phyloP scores from a whole-genome alignment of 257 asterid genomes.

The Gentiana straminea region DNA sequence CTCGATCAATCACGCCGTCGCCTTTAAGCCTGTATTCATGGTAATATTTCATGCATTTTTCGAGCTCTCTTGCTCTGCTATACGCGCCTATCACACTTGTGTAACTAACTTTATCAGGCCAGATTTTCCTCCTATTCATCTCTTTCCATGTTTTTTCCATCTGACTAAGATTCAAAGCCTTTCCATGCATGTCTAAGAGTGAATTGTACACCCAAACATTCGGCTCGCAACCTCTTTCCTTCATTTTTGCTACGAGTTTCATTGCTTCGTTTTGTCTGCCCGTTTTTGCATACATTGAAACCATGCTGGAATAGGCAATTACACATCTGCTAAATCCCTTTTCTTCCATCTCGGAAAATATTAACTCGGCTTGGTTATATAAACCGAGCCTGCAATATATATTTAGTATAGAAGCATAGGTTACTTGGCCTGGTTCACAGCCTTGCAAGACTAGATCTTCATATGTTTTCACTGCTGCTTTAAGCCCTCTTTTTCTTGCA shows the following conservation, averaged over 20 bases:
- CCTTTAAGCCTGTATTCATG: slow-evolving; percentile 57
- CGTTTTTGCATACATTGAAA: slow-evolving; percentile 60
- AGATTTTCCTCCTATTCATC: slow-evolving; percentile 55
- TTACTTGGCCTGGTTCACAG: slow-evolving; percentile 85
- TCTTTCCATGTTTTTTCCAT: slow-evolving; percentile 81
- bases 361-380: slow-evolving; percentile 45
- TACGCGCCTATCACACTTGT: slow-evolving; percentile 63
- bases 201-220: slow-evolving; percentile 92
- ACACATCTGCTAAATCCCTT: slow-evolving; percentile 64
- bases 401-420: slow-evolving; percentile 59
- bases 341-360: slow-evolving; percentile 53
- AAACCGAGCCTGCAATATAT: slow-evolving; percentile 50
- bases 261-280: slow-evolving; percentile 57
- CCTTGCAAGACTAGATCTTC: slow-evolving; percentile 43
- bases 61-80: slow-evolving; percentile 48
- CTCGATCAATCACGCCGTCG: slow-evolving; percentile 55
- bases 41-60: slow-evolving; percentile 38
- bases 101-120: slow-evolving; percentile 65
- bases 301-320: slow-evolving; percentile 80
- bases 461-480: slow-evolving; percentile 37
- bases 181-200: slow-evolving; percentile 65
- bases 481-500: slow-evolving; percentile 43
- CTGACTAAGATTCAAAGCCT: slow-evolving; percentile 32
- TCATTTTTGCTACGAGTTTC: slow-evolving; percentile 77
- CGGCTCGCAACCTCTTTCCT: slow-evolving; percentile 62